Percentiles rank a stretch among this genome's conserved stretches.
Evolutionary conservation across 495 filamentous ascomycete genomes (phyloP).

Genomic region (Talaromyces liani): DNA sequence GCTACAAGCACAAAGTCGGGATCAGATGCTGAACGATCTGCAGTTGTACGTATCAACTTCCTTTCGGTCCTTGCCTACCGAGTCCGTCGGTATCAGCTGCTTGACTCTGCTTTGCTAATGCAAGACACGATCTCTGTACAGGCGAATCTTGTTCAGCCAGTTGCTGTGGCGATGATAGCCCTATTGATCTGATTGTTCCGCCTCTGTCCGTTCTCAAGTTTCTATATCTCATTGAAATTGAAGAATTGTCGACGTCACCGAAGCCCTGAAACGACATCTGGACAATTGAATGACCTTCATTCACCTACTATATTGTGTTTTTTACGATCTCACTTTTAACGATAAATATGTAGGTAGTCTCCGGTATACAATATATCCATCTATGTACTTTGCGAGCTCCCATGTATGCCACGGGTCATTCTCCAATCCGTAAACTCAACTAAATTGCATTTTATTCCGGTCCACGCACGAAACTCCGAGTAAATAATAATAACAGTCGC

Average conservation of each 20-base stretch:
- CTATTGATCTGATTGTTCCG: not conserved
- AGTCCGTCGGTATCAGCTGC: not conserved
- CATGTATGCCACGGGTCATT: not conserved
- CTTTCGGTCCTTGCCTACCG: not conserved
- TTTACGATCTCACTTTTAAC: not conserved
- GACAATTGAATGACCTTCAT: not conserved
- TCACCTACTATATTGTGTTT: not conserved
- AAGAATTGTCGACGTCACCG: not conserved
- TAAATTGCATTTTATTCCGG: not conserved
- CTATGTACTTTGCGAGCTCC: not conserved
- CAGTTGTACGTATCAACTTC: not conserved
- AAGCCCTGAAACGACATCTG: not conserved
- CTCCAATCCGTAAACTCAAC: not conserved
- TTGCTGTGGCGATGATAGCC: not conserved
- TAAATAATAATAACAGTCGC: not conserved
- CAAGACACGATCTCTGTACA: not conserved
- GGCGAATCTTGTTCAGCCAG: not conserved
- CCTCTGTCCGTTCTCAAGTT: not conserved
- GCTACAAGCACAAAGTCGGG: not conserved
- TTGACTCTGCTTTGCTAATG: not conserved
- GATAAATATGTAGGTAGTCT: too few species aligned
- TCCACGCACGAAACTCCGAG: too few species aligned
- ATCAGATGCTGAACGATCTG: not conserved
- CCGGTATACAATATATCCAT: too few species aligned
- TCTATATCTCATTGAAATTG: not conserved